Percentiles rank a stretch among this genome's conserved stretches.
Evolutionary conservation across 2,329 filamentous ascomycete genomes (phyloP).

Genomic region (Ascochyta pisi): DNA sequence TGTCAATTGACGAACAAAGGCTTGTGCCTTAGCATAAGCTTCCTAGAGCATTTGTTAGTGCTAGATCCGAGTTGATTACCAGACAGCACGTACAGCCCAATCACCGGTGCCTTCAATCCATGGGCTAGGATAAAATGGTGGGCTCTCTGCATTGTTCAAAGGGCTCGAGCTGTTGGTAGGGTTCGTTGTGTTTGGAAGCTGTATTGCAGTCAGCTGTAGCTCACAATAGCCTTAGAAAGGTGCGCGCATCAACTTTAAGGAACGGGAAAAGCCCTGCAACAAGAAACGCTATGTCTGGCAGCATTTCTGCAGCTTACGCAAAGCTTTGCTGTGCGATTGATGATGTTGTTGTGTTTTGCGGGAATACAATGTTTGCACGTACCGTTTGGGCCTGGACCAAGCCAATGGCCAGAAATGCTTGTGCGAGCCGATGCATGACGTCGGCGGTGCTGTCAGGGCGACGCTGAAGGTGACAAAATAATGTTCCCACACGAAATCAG

Average conservation of each 20-base stretch:
- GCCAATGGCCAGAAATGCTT: constrained; percentile 42
- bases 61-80: not conserved
- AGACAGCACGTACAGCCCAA: constrained; percentile 63
- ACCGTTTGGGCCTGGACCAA: constrained; percentile 41
- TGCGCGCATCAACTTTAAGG: constrained; percentile 34
- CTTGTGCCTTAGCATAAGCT: constrained; percentile 76
- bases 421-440: constrained; percentile 48
- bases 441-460: constrained; percentile 27
- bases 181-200: constrained; percentile 38
- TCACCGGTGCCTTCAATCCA: constrained; percentile 77
- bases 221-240: constrained; percentile 19
- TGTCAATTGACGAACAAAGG: constrained; percentile 83
- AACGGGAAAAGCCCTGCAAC: constrained; percentile 42
- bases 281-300: constrained; percentile 27
- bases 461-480: constrained; percentile 13
- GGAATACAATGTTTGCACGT: constrained; percentile 25
- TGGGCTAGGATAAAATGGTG: constrained; percentile 83
- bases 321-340: constrained; percentile 15
- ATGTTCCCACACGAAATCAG: constrained; percentile 20
- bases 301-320: constrained; percentile 38
- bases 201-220: constrained; percentile 37
- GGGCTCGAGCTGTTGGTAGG: constrained; percentile 35
- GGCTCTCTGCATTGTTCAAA: constrained; percentile 53
- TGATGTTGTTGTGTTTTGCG: constrained; percentile 16
- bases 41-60: constrained; percentile 34